phyloP scores from a whole-genome alignment of 2,329 filamentous ascomycete genomes.

The Biscogniauxia marginata region DNA sequence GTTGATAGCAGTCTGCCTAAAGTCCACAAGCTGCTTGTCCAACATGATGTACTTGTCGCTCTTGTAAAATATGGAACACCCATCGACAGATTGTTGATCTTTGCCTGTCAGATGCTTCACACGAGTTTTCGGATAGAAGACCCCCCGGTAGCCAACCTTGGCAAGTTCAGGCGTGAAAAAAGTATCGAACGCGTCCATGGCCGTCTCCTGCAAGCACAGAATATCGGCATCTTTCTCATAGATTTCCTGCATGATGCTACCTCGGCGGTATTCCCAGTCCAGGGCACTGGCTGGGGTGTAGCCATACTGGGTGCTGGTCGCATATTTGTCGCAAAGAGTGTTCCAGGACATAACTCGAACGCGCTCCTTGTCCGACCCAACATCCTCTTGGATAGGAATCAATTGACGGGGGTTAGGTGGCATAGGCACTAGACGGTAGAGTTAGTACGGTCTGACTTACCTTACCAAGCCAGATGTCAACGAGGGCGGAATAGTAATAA shows the following conservation, averaged over 20 bases:
- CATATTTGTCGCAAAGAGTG: conserved; percentile 91
- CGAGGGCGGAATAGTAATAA: background rate
- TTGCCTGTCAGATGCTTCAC: conserved; percentile 89
- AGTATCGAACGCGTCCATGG: conserved; percentile 86
- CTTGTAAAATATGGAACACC: conserved; percentile 96
- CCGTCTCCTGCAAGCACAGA: conserved; percentile 90
- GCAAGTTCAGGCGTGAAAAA: conserved; percentile 87
- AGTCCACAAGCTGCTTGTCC: conserved; percentile 93
- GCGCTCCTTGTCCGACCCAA: conserved; percentile 59
- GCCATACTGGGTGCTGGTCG: conserved; percentile 80
- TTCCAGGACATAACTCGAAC: conserved; percentile 93
- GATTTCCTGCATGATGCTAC: conserved; percentile 81
- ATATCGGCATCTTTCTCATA: conserved; percentile 80
- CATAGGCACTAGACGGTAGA: conserved; percentile 59
- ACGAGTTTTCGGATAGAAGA: conserved; percentile 87
- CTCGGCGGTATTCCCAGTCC: conserved; percentile 81
- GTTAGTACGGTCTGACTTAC: conserved; percentile 20
- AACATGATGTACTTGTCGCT: conserved; percentile 89
- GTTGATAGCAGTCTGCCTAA: conserved; percentile 88
- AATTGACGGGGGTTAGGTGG: conserved; percentile 75
- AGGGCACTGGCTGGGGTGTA: conserved; percentile 84
- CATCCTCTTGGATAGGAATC: conserved; percentile 73
- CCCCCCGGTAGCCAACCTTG: conserved; percentile 86
- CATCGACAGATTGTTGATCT: conserved; percentile 87
- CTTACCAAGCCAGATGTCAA: background rate